Conservation (phyloP, 1,139 yeast genomes). For the Yamadazyma diospyri region DNA sequence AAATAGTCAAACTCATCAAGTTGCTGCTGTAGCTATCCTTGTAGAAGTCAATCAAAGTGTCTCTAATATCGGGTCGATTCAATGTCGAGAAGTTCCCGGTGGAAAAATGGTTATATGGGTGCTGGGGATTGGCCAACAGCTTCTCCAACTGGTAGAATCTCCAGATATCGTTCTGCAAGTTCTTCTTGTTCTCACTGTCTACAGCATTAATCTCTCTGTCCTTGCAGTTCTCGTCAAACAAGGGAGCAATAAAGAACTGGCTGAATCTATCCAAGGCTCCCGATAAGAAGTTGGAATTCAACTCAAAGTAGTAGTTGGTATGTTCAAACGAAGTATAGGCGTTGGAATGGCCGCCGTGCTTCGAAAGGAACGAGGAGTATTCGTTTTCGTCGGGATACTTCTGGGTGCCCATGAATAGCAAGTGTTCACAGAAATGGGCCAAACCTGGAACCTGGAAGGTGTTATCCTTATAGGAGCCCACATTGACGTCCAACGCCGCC, state of each 20-base stretch:
- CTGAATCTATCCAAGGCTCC: slow-evolving; percentile 92
- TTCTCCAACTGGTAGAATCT: slow-evolving; percentile 83
- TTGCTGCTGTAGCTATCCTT: slow-evolving; percentile 66
- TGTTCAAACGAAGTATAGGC: slow-evolving; percentile 90
- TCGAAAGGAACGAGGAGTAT: slow-evolving; percentile 71
- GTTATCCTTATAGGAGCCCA: slow-evolving; percentile 85
- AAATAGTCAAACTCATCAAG: slow-evolving; percentile 79
- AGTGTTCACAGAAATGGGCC: slow-evolving; percentile 96
- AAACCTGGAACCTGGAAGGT: slow-evolving; percentile 67
- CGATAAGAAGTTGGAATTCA: slow-evolving; percentile 67
- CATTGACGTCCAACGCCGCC: slow-evolving; percentile 88
- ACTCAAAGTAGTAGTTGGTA: slow-evolving; percentile 88
- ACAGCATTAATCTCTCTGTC: slow-evolving; percentile 94
- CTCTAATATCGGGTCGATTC: slow-evolving; percentile 57
- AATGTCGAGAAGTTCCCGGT: slow-evolving; percentile 69
- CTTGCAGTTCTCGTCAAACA: slow-evolving; percentile 76
- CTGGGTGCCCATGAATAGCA: slow-evolving; percentile 93
- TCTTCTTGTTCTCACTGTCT: slow-evolving; percentile 93
- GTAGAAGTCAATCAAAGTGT: slow-evolving; percentile 61
- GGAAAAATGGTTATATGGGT: slow-evolving; percentile 72
- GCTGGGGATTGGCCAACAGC: slow-evolving; percentile 63
- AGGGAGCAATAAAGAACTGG: slow-evolving; percentile 84
- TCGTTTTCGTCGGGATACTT: slow-evolving; percentile 92
- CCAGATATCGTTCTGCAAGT: slow-evolving; percentile 87
- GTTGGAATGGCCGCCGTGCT: slow-evolving; percentile 63